Conservation (phyloP, 371 early-diverging fungal species). For the Mucor ambiguus region DNA sequence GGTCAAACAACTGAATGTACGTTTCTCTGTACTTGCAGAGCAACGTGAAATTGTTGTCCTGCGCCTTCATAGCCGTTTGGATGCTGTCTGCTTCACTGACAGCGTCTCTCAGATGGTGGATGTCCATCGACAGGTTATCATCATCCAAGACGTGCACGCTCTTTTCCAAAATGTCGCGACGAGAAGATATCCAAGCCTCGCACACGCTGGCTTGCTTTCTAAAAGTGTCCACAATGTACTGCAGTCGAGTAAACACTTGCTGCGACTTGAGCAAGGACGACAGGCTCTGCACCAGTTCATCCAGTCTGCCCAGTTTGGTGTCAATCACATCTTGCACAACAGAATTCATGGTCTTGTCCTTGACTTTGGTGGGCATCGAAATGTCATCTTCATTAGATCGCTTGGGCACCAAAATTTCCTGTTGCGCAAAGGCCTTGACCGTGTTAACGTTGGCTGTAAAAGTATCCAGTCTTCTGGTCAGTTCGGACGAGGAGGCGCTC, state of each 20-base stretch:
- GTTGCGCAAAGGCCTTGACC: neutral
- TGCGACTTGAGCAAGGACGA: constrained; percentile 34
- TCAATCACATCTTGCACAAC: constrained; percentile 41
- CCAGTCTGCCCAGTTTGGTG: constrained; percentile 25
- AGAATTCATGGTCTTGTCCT: constrained; percentile 41
- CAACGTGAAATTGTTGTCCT: constrained; percentile 31
- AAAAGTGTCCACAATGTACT: constrained; percentile 35
- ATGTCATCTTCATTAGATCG: constrained; percentile 30
- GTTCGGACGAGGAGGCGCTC: neutral
- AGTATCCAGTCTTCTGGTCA: constrained; percentile 14
- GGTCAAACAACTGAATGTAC: constrained; percentile 29
- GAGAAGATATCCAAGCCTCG: constrained; percentile 36
- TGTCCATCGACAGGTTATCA: constrained; percentile 21
- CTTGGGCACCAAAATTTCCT: constrained; percentile 26
- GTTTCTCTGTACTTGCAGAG: constrained; percentile 27
- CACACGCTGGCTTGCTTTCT: constrained; percentile 31
- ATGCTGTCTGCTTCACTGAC: constrained; percentile 41
- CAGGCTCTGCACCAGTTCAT: constrained; percentile 34
- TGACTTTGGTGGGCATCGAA: constrained; percentile 30
- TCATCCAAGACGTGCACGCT: constrained; percentile 25
- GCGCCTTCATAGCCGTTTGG: constrained; percentile 27
- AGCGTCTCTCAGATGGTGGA: constrained; percentile 34
- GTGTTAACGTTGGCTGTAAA: constrained; percentile 19
- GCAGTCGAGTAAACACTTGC: constrained; percentile 38
- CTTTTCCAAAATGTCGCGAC: constrained; percentile 24